Evolutionary conservation across 352 stramenopile species (phyloP).

Genomic region (Aphanomyces stellatus): DNA sequence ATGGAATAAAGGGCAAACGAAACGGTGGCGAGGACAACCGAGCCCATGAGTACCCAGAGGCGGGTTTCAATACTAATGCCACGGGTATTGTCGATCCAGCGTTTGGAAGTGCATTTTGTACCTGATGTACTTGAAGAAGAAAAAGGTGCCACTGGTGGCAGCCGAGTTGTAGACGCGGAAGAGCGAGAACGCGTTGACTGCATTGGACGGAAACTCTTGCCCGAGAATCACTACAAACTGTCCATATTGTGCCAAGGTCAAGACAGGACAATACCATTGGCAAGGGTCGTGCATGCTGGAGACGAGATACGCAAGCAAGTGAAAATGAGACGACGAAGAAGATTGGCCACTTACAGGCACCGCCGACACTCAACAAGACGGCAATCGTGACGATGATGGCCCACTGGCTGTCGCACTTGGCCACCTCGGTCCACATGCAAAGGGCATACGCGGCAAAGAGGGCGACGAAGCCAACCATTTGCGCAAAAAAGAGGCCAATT

Average conservation of each 20-base stretch:
- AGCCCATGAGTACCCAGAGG: too few species aligned
- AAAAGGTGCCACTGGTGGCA: neutral
- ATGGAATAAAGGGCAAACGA: too few species aligned
- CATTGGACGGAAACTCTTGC: conserved; percentile 13
- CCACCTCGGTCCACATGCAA: neutral
- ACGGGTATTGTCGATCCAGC: too few species aligned
- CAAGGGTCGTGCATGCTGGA: neutral
- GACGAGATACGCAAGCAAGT: too few species aligned
- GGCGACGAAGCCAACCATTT: neutral
- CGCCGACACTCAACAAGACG: neutral
- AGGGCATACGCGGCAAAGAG: neutral
- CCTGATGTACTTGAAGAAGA: neutral
- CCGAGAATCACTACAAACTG: conserved; percentile 8
- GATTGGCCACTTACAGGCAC: neutral
- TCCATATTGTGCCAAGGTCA: too few species aligned
- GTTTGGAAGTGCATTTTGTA: too few species aligned
- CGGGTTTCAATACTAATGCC: too few species aligned
- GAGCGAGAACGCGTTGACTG: conserved; percentile 12
- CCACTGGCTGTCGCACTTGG: conserved; percentile 14
- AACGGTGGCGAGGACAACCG: too few species aligned
- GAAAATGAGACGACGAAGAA: neutral
- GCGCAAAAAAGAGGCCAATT: too few species aligned
- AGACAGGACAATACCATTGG: too few species aligned
- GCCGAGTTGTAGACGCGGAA: conserved; percentile 1
- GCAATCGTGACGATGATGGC: neutral